Percentiles rank a stretch among this genome's conserved stretches.
Conservation (phyloP, 805 yeast species). For the Saccharomyces eubayanus region DNA sequence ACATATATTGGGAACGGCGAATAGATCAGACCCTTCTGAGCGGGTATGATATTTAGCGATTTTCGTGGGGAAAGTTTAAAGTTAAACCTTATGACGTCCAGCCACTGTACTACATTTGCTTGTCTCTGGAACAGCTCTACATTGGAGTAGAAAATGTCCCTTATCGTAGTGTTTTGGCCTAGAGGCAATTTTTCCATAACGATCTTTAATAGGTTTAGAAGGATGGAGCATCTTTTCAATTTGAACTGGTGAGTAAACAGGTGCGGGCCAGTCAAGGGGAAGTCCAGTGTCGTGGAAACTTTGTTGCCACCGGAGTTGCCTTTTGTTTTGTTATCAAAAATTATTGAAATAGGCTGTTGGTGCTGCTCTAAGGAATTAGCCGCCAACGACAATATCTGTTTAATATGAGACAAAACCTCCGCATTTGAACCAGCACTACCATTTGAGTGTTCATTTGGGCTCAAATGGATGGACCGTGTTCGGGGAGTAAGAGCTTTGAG, state of each 20-base stretch:
- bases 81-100: constrained; percentile 34
- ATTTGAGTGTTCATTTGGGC: not conserved
- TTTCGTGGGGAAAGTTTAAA: constrained; percentile 32
- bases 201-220: constrained; percentile 14
- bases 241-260: not conserved
- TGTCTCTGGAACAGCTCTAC: constrained; percentile 46
- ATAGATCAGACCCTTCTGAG: constrained; percentile 54
- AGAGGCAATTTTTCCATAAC: constrained; percentile 5
- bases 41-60: constrained; percentile 42
- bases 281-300: constrained; percentile 10
- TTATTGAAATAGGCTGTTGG: constrained; percentile 8
- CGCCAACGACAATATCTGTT: constrained; percentile 12
- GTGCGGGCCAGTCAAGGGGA: constrained; percentile 2
- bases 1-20: constrained; percentile 4
- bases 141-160: constrained; percentile 60
- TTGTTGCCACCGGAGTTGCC: not conserved
- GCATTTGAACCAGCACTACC: not conserved
- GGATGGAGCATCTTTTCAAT: constrained; percentile 8
- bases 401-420: constrained; percentile 4
- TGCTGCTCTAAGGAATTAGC: constrained; percentile 20
- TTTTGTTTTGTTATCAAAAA: constrained; percentile 2
- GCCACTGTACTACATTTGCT: constrained; percentile 32
- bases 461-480: constrained; percentile 11
- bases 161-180: constrained; percentile 18
- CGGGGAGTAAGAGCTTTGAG: constrained; percentile 11